Percentiles rank a stretch among this genome's conserved stretches.
phyloP scores from a whole-genome alignment of 2,329 filamentous ascomycete genomes.

The Claviceps spartinae region DNA sequence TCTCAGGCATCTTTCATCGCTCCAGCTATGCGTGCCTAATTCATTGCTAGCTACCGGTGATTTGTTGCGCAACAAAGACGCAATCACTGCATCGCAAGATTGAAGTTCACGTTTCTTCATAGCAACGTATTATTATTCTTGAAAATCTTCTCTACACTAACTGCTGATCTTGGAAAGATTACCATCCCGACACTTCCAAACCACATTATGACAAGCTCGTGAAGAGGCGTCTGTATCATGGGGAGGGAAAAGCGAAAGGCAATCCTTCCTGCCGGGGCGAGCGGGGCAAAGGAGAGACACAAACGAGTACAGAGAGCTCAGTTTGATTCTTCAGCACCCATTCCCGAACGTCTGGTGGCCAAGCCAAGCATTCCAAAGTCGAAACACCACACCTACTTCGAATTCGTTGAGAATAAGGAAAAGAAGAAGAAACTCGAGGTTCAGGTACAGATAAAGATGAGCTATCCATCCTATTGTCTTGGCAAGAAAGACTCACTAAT shows the following conservation, averaged over 20 bases:
- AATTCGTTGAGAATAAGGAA: constrained; percentile 50
- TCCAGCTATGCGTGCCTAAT: background rate
- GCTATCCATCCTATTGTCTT: constrained; percentile 1
- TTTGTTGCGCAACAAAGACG: background rate
- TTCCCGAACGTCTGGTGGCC: constrained; percentile 23
- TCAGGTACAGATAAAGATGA: constrained; percentile 30
- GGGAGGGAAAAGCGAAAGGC: constrained; percentile 22
- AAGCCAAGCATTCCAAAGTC: constrained; percentile 28
- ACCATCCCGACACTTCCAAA: background rate
- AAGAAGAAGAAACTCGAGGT: constrained; percentile 52
- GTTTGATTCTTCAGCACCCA: constrained; percentile 20
- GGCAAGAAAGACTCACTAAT: constrained; percentile 14
- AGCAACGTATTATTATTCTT: background rate
- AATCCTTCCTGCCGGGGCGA: constrained; percentile 12
- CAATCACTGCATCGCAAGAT: background rate
- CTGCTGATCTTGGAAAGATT: background rate
- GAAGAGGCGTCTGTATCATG: constrained; percentile 13
- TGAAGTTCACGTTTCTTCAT: background rate
- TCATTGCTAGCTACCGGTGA: background rate
- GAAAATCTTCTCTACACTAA: background rate
- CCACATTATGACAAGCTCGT: constrained; percentile 5
- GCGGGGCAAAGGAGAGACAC: constrained; percentile 24
- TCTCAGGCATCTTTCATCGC: background rate
- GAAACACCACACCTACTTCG: constrained; percentile 49
- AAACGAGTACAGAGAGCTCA: constrained; percentile 19